A percentile compares a stretch with the other conserved stretches of the same genome.
These are phyloP conservation scores for Calonectria henricotiae DNA, from an alignment of 2,329 filamentous ascomycete species.

Conservation along the genomic window DNA sequence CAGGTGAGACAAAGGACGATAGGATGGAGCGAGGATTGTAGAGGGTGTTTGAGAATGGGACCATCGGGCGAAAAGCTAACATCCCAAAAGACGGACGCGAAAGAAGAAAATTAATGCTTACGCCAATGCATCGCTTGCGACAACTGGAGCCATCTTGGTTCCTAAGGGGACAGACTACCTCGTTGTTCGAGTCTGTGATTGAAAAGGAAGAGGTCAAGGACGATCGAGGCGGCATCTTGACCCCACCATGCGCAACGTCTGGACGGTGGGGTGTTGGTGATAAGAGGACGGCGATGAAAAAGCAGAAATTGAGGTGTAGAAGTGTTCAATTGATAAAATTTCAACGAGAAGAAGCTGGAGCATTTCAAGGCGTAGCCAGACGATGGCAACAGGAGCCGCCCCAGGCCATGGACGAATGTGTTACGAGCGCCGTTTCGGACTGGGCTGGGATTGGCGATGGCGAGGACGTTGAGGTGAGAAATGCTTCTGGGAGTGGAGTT, in stretches of 20 bases:
- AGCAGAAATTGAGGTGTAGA: slow-evolving; percentile 40
- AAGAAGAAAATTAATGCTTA: slow-evolving; percentile 72
- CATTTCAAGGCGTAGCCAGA: slow-evolving; percentile 51
- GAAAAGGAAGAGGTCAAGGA: slow-evolving; percentile 92
- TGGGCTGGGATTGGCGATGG: slow-evolving; percentile 45
- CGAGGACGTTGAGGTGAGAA: slow-evolving; percentile 41
- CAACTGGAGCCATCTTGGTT: slow-evolving; percentile 98
- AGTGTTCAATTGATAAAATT: slow-evolving; percentile 55
- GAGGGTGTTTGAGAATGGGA: slow-evolving; percentile 15
- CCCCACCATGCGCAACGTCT: slow-evolving; percentile 69
- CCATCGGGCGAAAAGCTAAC: not conserved
- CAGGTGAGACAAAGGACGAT: slow-evolving; percentile 52
- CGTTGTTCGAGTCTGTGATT: slow-evolving; percentile 92
- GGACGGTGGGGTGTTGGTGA: slow-evolving; percentile 48
- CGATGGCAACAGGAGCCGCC: slow-evolving; percentile 44
- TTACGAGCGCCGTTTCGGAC: slow-evolving; percentile 52
- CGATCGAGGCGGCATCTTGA: slow-evolving; percentile 90
- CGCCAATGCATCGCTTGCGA: slow-evolving; percentile 97
- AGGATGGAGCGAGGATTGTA: slow-evolving; percentile 38
- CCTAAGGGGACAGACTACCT: slow-evolving; percentile 95
- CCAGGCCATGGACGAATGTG: slow-evolving; percentile 50
- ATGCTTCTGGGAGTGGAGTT: slow-evolving; percentile 36
- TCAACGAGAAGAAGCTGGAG: slow-evolving; percentile 46
- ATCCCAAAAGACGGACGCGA: slow-evolving; percentile 5
- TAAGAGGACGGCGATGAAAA: slow-evolving; percentile 44